These are phyloP conservation scores for Termitomyces sp. DNA, from an alignment of 768 basidiomycete genomes.

Conservation along the genomic window DNA sequence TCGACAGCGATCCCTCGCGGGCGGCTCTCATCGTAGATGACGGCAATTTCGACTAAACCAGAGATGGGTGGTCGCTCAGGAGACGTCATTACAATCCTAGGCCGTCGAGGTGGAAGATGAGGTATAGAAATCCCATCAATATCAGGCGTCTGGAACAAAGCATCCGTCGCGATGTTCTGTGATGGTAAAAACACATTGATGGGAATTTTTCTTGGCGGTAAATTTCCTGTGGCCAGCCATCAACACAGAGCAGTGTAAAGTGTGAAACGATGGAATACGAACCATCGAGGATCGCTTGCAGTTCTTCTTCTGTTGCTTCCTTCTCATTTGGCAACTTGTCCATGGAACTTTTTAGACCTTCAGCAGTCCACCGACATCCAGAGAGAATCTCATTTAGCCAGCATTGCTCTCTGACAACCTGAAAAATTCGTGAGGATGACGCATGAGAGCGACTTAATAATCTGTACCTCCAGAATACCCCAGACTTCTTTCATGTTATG, in stretches of 20 bases:
- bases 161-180: constrained; percentile 30
- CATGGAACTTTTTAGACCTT: constrained; percentile 35
- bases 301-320: constrained; percentile 50
- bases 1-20: constrained; percentile 58
- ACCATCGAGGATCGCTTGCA: constrained; percentile 68
- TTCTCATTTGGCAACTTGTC: constrained; percentile 29
- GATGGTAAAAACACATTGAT: constrained; percentile 68
- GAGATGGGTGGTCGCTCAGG: constrained; percentile 65
- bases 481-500: constrained; percentile 72
- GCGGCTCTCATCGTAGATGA: constrained; percentile 57
- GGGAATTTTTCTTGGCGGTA: constrained; percentile 61
- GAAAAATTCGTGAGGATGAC: not conserved
- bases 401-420: constrained; percentile 81
- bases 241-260: constrained; percentile 11
- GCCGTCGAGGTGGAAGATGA: constrained; percentile 36
- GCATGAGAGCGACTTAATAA: not conserved
- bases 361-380: constrained; percentile 61
- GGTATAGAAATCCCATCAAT: constrained; percentile 38
- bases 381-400: constrained; percentile 78
- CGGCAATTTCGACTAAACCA: constrained; percentile 63
- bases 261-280: constrained; percentile 16
- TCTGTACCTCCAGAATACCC: constrained; percentile 67
- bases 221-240: constrained; percentile 39
- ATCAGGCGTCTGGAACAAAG: constrained; percentile 43
- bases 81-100: constrained; percentile 62